phyloP scores from a whole-genome alignment of 768 basidiomycete genomes.

The Hebeloma cylindrosporum region DNA sequence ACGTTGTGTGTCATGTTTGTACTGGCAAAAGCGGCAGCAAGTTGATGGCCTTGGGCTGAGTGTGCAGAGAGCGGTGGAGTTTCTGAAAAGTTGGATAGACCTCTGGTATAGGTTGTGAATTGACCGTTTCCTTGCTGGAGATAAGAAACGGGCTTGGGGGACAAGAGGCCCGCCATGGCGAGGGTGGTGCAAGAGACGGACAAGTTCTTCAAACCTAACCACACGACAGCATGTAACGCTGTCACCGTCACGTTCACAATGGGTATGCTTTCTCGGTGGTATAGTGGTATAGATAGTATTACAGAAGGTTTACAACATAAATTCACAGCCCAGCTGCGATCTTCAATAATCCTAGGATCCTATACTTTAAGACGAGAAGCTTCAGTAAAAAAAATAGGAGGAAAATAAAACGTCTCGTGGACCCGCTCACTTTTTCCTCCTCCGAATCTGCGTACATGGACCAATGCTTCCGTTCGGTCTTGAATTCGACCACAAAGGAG shows the following conservation, averaged over 20 bases:
- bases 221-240: conserved; percentile 1
- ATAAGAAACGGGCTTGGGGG: conserved; percentile 62
- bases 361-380: conserved; percentile 34
- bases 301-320: conserved; percentile 3
- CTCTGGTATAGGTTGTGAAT: conserved; percentile 61
- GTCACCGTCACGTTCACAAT: conserved; percentile 13
- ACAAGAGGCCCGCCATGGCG: conserved; percentile 62
- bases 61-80: conserved; percentile 56
- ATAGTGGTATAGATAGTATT: conserved; percentile 5
- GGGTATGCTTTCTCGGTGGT: neutral
- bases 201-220: conserved; percentile 4
- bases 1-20: conserved; percentile 16
- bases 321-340: conserved; percentile 40
- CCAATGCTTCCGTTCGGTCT: conserved; percentile 48
- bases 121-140: conserved; percentile 56
- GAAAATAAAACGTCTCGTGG: neutral
- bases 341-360: conserved; percentile 47
- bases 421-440: conserved; percentile 59
- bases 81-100: conserved; percentile 56
- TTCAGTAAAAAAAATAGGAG: neutral
- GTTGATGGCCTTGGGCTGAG: conserved; percentile 21
- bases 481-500: conserved; percentile 67
- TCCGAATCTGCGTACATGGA: conserved; percentile 61
- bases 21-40: conserved; percentile 16
- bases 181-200: conserved; percentile 21